phyloP scores from a whole-genome alignment of 257 asterid genomes.

The Solanum chiquidenum region DNA sequence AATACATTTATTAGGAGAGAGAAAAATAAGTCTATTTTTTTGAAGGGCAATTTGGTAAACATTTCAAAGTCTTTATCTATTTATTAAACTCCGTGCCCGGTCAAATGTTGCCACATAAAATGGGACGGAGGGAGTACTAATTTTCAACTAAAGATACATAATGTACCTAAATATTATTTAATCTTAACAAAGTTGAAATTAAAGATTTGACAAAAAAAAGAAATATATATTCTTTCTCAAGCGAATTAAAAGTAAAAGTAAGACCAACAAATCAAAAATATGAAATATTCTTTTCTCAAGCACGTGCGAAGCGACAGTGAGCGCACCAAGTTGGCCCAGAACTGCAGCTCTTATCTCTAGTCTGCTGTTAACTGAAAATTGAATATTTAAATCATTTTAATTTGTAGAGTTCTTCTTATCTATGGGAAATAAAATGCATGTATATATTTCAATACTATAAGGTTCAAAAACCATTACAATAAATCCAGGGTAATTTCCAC shows the following conservation, averaged over 20 bases:
- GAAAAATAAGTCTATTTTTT: too few species aligned
- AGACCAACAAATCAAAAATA: background rate
- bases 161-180: too few species aligned
- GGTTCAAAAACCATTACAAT: background rate
- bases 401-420: background rate
- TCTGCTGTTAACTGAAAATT: background rate
- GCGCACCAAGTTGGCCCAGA: background rate
- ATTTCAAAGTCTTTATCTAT: too few species aligned
- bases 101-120: too few species aligned
- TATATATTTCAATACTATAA: background rate
- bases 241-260: background rate
- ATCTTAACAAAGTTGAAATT: background rate
- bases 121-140: too few species aligned
- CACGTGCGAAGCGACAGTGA: background rate
- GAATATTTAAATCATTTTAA: background rate
- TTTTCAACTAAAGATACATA: too few species aligned
- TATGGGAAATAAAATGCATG: background rate
- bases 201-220: too few species aligned
- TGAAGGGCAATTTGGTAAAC: too few species aligned
- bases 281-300: background rate
- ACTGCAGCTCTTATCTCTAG: background rate
- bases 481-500: too few species aligned
- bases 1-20: too few species aligned
- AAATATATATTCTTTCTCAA: background rate
- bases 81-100: too few species aligned